phyloP scores from a whole-genome alignment of 2,329 filamentous ascomycete species.

The Colletotrichum agaves region DNA sequence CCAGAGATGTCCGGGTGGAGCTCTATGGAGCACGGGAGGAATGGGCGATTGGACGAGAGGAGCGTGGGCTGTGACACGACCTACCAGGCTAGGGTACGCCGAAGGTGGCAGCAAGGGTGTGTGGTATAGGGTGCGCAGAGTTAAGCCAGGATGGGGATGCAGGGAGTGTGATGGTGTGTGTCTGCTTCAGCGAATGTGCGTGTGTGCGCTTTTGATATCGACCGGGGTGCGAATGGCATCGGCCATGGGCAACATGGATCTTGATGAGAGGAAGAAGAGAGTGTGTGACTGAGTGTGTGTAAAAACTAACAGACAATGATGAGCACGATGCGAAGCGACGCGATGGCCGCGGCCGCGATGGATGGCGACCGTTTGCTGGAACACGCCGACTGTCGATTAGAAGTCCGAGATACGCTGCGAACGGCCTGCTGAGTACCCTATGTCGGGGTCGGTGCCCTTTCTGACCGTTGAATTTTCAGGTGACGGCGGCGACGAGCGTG shows the following conservation, averaged over 20 bases:
- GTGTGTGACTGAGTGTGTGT: background rate
- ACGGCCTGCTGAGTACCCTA: background rate
- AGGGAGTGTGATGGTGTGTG: conserved; percentile 33
- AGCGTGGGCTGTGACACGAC: conserved; percentile 47
- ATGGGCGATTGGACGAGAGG: conserved; percentile 46
- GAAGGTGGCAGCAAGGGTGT: conserved; percentile 37
- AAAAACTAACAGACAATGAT: no score
- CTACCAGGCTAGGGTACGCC: conserved; percentile 36
- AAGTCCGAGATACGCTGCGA: conserved; percentile 11
- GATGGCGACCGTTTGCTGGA: conserved; percentile 33
- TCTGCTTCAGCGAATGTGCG: background rate
- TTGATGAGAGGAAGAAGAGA: background rate
- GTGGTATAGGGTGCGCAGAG: conserved; percentile 23
- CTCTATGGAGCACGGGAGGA: conserved; percentile 38
- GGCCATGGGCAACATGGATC: background rate
- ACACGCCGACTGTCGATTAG: conserved; percentile 25
- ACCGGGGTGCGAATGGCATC: conserved; percentile 24
- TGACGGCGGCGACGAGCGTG: conserved; percentile 12
- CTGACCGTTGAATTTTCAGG: conserved; percentile 24
- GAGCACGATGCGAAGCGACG: background rate
- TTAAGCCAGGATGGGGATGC: conserved; percentile 13
- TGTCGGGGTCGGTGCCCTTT: conserved; percentile 30
- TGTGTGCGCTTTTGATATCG: conserved; percentile 29
- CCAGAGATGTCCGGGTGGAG: conserved; percentile 37
- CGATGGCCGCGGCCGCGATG: background rate